Evolutionary conservation across 495 filamentous ascomycete species (phyloP), one percentile per base, ranked within the genome.

Genomic region (Neurospora tetraspora): DNA sequence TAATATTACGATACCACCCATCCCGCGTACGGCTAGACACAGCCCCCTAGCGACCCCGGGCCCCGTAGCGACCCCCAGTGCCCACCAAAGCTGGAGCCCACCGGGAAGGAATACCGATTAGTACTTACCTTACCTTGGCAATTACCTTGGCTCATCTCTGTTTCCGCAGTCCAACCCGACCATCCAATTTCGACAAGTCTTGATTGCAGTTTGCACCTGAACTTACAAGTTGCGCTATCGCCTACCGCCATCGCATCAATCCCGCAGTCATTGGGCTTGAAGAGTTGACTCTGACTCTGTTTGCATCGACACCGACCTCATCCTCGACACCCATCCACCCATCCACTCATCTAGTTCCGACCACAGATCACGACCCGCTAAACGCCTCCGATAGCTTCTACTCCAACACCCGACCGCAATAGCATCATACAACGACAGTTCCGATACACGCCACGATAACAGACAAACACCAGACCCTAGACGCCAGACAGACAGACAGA

Each of bases 401-500:
- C 70, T 38, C 18, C 31, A 43, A 65, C 43, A 65, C 31, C 43
- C 70, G 11, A 8, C 70, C 70, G 20, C 70, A 43, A 18, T 71
- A n/a, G 20, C 34, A 61, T 34, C 12, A 31, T 34, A 61, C 53
- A 14, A 65, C 53, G 14, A 34, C 53, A 61, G 53, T 61, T 61
- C 23, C 53, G 23, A 61, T 31, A 6, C 45, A 31, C 72, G 36
- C 68, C 69, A 20, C 69, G 47, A 73, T 72, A 38, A 73, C 65
- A 27, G 45, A 31, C 68, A 71, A 53, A 34, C 70, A 59, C 0
- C 61, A 61, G 45, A 36, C 47, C 9, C 23, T 74, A 77, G 42
- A 73, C 75, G 74, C 20, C 40, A 61, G 70, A 71, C n/a, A 23
- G 39, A 71, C 39, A 37, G 16, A 42, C 36, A 61, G 59, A 45